Evolutionary conservation across 208 protist genomes (phyloP).

Genomic region (Acanthamoeba culbertsoni): DNA sequence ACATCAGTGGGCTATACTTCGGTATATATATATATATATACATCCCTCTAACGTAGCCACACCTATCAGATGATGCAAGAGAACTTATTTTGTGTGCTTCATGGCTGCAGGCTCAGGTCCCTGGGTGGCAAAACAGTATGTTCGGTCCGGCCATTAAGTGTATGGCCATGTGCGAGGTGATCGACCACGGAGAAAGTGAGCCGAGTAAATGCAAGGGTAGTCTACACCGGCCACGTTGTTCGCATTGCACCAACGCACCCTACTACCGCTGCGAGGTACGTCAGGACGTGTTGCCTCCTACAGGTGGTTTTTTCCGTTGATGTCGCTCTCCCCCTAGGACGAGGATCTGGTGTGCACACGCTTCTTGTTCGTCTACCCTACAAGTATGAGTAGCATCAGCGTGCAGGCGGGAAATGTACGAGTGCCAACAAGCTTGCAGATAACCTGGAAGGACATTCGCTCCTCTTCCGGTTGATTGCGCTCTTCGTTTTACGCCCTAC

Average conservation of each 20-base stretch:
- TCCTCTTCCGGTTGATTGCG: neutral
- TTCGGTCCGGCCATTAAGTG: neutral
- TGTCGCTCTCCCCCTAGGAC: neutral
- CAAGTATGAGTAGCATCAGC: neutral
- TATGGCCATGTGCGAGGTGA: conserved; percentile 30
- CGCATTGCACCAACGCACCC: neutral
- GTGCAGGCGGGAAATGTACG: neutral
- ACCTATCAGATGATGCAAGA: too few relatives aligned
- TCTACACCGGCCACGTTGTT: neutral
- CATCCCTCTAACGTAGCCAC: too few relatives aligned
- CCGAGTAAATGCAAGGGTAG: neutral
- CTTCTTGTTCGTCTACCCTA: conserved; percentile 14
- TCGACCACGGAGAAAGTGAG: neutral
- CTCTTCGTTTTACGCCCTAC: neutral
- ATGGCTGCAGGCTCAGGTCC: too few relatives aligned
- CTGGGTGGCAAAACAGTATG: neutral
- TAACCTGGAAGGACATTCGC: neutral
- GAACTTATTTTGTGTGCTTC: too few relatives aligned
- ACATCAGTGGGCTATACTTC: neutral
- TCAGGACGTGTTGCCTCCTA: neutral
- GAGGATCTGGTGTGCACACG: conserved; percentile 23
- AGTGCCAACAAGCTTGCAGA: neutral
- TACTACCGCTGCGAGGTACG: neutral
- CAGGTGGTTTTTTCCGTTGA: neutral
- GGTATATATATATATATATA: neutral